Conservation (phyloP, 2,329 filamentous ascomycete genomes). For the Phaeomoniella chlamydospora region DNA sequence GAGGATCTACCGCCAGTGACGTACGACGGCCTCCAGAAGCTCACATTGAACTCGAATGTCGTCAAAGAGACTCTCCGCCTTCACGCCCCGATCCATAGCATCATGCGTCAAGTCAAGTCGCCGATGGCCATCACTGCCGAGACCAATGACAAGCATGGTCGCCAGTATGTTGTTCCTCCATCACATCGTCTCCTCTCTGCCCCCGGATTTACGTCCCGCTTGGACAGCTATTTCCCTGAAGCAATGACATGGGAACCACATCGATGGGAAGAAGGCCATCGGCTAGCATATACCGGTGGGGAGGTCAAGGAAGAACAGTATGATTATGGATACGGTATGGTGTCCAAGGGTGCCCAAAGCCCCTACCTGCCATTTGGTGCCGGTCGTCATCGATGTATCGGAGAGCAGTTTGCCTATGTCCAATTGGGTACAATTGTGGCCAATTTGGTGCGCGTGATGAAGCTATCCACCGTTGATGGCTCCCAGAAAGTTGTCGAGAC, state of each 20-base stretch:
- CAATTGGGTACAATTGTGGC: constrained; percentile 79
- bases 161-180: constrained; percentile 61
- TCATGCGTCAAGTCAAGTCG: constrained; percentile 58
- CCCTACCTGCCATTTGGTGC: constrained; percentile 92
- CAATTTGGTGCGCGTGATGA: constrained; percentile 63
- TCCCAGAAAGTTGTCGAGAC: constrained; percentile 53
- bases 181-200: constrained; percentile 72
- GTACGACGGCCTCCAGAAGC: constrained; percentile 43
- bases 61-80: constrained; percentile 60
- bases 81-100: constrained; percentile 58
- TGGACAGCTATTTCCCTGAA: constrained; percentile 65
- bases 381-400: constrained; percentile 85
- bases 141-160: constrained; percentile 20
- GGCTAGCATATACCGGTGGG: constrained; percentile 32
- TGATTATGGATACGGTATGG: constrained; percentile 86
- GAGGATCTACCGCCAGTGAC: constrained; percentile 39
- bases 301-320: constrained; percentile 53
- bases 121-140: constrained; percentile 45
- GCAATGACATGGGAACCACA: constrained; percentile 77
- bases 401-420: constrained; percentile 89
- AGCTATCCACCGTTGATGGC: constrained; percentile 63
- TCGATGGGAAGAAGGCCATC: constrained; percentile 60
- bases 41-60: constrained; percentile 48
- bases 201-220: constrained; percentile 64
- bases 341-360: constrained; percentile 78